phyloP scores from a whole-genome alignment of 805 yeast genomes.

The Barnettozyma sp. region DNA sequence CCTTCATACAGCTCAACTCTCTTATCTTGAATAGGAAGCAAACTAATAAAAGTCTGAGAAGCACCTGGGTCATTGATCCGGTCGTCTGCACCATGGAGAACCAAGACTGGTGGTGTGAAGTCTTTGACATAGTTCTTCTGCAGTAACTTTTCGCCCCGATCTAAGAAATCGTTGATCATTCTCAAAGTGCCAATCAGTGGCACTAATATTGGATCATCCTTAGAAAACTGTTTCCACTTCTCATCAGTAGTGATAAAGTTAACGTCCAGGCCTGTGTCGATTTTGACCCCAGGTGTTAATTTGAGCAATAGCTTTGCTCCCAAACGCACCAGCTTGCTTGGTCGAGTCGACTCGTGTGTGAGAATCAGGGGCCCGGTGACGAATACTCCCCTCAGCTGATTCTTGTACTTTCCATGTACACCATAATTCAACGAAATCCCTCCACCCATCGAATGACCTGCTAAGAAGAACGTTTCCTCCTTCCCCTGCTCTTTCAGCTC shows the following conservation, averaged over 20 bases:
- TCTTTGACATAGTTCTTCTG: slow-evolving; percentile 28
- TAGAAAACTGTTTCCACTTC: slow-evolving; percentile 40
- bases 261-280: slow-evolving; percentile 49
- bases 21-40: slow-evolving; percentile 16
- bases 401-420: slow-evolving; percentile 43
- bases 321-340: slow-evolving; percentile 37
- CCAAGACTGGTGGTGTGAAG: slow-evolving; percentile 40
- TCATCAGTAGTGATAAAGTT: slow-evolving; percentile 48
- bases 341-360: slow-evolving; percentile 52
- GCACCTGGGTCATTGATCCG: slow-evolving; percentile 41
- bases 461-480: slow-evolving; percentile 39
- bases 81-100: slow-evolving; percentile 62
- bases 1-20: slow-evolving; percentile 18
- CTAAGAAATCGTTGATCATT: slow-evolving; percentile 52
- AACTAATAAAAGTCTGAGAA: slow-evolving; percentile 13
- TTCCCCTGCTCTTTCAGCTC: slow-evolving; percentile 20
- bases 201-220: slow-evolving; percentile 34
- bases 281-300: slow-evolving; percentile 40
- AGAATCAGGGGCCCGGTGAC: slow-evolving; percentile 54
- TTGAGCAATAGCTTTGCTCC: slow-evolving; percentile 36
- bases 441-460: slow-evolving; percentile 83
- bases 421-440: slow-evolving; percentile 61
- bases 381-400: slow-evolving; percentile 39
- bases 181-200: slow-evolving; percentile 49
- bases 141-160: slow-evolving; percentile 49